These are phyloP conservation scores for Colletotrichum scovillei DNA, from an alignment of 2,329 filamentous ascomycete genomes.

Conservation along the genomic window DNA sequence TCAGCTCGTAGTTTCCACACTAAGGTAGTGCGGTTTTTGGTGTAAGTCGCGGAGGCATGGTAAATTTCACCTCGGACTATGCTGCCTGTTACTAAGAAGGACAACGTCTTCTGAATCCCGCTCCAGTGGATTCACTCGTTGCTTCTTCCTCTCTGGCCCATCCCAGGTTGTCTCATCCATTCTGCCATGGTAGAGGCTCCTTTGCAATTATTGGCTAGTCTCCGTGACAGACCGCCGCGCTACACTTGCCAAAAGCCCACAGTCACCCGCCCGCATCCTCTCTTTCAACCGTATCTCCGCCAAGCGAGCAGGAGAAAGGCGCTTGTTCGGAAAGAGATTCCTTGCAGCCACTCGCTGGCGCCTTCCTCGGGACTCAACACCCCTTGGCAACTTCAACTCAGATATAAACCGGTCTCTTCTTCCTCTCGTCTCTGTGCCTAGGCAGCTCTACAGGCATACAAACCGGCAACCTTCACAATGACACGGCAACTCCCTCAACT, in stretches of 20 bases:
- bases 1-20: slow-evolving; percentile 2
- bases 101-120: not conserved
- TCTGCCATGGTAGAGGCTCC: not conserved
- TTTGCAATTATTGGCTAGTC: slow-evolving; percentile 21
- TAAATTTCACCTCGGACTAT: not conserved
- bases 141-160: slow-evolving; percentile 4
- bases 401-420: slow-evolving; percentile 27
- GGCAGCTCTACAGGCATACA: not conserved
- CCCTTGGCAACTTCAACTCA: not conserved
- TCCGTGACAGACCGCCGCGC: not conserved
- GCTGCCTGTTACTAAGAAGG: not conserved
- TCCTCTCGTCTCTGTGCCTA: not conserved
- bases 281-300: slow-evolving; percentile 17
- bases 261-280: not conserved
- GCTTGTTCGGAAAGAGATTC: slow-evolving; percentile 2
- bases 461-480: slow-evolving; percentile 17
- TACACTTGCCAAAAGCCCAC: slow-evolving; percentile 4
- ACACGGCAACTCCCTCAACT: slow-evolving; percentile 34
- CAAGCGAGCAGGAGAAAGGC: not conserved
- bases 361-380: slow-evolving; percentile 3
- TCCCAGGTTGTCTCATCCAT: slow-evolving; percentile 12
- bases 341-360: not conserved
- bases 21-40: not conserved
- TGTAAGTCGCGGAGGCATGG: slow-evolving; percentile 10
- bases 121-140: slow-evolving; percentile 6